These are phyloP conservation scores for Takashimella koratensis DNA, from an alignment of 1,284 basidiomycete genomes.

Conservation along the genomic window DNA sequence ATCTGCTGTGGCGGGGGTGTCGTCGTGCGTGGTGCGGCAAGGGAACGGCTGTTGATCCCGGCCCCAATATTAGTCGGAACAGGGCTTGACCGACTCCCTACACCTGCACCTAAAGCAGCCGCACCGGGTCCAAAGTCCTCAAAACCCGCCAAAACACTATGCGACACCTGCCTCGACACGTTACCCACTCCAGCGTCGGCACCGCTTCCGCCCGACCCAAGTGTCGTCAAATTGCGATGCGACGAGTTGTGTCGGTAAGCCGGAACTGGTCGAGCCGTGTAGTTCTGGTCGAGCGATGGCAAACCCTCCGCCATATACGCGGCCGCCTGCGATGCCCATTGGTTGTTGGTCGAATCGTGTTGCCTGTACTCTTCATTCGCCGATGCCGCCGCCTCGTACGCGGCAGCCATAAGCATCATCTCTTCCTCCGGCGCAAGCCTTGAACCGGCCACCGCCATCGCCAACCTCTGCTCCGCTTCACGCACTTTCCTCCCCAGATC, in stretches of 20 bases:
- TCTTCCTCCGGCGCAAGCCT: slow-evolving; percentile 44
- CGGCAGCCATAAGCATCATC: slow-evolving; percentile 49
- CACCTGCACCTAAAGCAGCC: not conserved
- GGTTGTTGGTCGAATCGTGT: slow-evolving; percentile 23
- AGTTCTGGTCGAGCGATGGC: slow-evolving; percentile 42
- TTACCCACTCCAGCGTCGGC: not conserved
- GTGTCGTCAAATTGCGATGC: slow-evolving; percentile 17
- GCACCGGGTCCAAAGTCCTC: slow-evolving; percentile 49
- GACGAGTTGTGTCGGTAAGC: slow-evolving; percentile 20
- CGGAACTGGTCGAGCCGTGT: slow-evolving; percentile 38
- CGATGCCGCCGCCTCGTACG: slow-evolving; percentile 43
- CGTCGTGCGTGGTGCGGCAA: not conserved
- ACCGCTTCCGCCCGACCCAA: slow-evolving; percentile 4
- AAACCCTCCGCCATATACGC: slow-evolving; percentile 47
- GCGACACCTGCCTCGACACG: slow-evolving; percentile 9
- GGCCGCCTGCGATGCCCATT: slow-evolving; percentile 44
- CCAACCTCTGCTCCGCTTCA: slow-evolving; percentile 42
- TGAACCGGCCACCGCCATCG: slow-evolving; percentile 24
- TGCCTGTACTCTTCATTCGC: slow-evolving; percentile 31
- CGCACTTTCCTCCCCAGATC: slow-evolving; percentile 32
- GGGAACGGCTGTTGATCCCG: not conserved
- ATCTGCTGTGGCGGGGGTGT: not conserved
- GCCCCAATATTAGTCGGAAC: not conserved
- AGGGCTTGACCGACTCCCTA: not conserved
- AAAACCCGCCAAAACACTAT: slow-evolving; percentile 39